These are phyloP conservation scores for Chaetomiaceae sp. DNA, from an alignment of 2,329 filamentous ascomycete genomes.

Conservation along the genomic window DNA sequence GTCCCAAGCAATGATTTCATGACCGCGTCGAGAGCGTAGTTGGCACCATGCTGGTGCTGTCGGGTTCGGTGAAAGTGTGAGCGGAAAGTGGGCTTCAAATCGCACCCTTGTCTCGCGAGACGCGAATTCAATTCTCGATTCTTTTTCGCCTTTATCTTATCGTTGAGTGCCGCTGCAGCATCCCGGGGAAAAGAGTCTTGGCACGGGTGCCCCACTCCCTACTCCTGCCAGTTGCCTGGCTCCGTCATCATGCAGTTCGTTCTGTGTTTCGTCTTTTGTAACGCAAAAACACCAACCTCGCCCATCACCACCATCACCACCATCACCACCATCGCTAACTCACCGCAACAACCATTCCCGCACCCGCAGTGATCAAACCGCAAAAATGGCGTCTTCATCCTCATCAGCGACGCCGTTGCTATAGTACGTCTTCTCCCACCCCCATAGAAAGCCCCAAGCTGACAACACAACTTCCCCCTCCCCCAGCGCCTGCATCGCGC, in stretches of 20 bases:
- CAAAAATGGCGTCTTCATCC: slow-evolving; percentile 66
- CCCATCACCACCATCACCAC: not conserved
- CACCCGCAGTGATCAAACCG: no score
- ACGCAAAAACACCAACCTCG: no score
- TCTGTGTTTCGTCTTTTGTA: no score
- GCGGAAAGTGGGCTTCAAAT: not conserved
- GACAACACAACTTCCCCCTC: slow-evolving; percentile 4
- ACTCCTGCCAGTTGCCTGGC: not conserved
- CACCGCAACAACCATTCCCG: not conserved
- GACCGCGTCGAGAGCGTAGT: slow-evolving; percentile 16
- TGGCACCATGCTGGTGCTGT: slow-evolving; percentile 22
- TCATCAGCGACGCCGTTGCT: slow-evolving; percentile 63
- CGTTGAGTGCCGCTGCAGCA: not conserved
- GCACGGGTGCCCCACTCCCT: not conserved
- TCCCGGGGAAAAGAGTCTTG: no score
- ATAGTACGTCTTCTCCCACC: slow-evolving; percentile 49
- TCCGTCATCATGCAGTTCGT: slow-evolving; percentile 16
- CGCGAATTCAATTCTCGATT: not conserved
- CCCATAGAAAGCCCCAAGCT: not conserved
- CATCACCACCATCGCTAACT: not conserved
- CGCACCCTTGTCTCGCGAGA: not conserved
- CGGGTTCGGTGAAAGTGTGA: not conserved
- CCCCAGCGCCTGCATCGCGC: slow-evolving; percentile 81
- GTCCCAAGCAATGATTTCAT: slow-evolving; percentile 27
- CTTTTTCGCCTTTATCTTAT: not conserved